Evolutionary conservation across 305 asterid species (phyloP), one percentile per base, ranked within the genome.

Genomic region (Fraxinus greggii): DNA sequence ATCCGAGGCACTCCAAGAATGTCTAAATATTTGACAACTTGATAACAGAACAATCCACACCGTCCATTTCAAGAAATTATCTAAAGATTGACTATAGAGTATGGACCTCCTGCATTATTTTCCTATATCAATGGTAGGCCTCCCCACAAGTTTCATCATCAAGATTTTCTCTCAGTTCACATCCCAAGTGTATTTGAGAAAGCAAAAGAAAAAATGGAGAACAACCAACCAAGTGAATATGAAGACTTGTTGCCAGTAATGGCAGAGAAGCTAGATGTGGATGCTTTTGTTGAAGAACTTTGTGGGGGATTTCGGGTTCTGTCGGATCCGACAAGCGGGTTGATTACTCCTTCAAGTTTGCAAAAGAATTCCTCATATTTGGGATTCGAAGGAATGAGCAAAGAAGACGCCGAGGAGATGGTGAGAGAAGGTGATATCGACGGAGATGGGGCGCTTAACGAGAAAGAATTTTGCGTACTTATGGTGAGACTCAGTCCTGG

Each of bases 401-500:
- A 54, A 40, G 92, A 86, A 29, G 98, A 92, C 1, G 93, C 95
- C 0, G 89, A 86, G 56, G 94, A 88, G 26, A 94, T 91, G 98
- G 94, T 94, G n/a, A 87, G 79, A 32, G 94, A 94, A 83, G 97
- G 95, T 0, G 94, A 94, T 72, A 84, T 92, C 4, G 95, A 94
- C 31, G 90, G 92, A 15, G 97, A 94, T 33, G 97, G 95, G 15
- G 89, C 92, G 0, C 86, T 92, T 1, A 90, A 88, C 40, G 78
- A 90, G 61, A 89, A 85, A 0, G 97, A 94, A 45, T 94, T 92
- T 63, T 94, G 98, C 78, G 86, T 92, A 40, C 86, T 94, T 19
- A 90, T 94, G 97, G 93, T 94, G 2, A 94, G 97, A 84, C 94
- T 94, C 4, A 94, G 98, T 75, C 97, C 98, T 0, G 96, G 85